Base-by-base conservation (phyloP, 768 basidiomycete species). In the Tricholoma terreum region DNA sequence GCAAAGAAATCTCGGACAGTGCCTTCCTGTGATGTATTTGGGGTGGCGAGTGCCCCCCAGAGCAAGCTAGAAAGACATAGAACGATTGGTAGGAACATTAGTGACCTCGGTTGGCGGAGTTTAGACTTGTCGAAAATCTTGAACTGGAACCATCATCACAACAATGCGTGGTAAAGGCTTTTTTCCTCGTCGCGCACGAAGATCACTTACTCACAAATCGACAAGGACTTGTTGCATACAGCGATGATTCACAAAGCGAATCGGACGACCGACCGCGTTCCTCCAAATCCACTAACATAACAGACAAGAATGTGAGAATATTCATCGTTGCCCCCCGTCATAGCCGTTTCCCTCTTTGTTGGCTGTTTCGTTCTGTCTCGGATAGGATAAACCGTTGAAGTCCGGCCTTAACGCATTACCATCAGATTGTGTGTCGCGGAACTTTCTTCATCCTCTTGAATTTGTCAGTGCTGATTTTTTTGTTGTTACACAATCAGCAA, bases 331-430 rank as follows among this genome's bases (percentile, higher is more conserved):
- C 62, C 61, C n/a, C 65, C 58, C 55, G 43, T 63, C 68, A 59
- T 73, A 64, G 62, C 72, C 72, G 78, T 84, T 86, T 86, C 83
- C 84, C 85, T 84, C 76, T 80, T 81, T 82, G 76, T 75, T 83
- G 76, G 81, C 80, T 77, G 69, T 70, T 27, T 71, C 56, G 75
- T 81, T 85, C 80, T 76, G 70, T 76, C 73, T 80, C 67, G 83
- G 84, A 76, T 79, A 88, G 87, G 85, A 85, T 77, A 79, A 77
- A 67, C 73, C 75, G 71, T 70, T 75, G 64, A 84, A 80, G 68
- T 56, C 61, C 35, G 63, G 64, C 54, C 57, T 63, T 60, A 73
- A 74, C 68, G 60, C 56, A 54, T 60, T 48, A 30, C 30, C 73
- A 54, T 66, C 78, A 71, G 82, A 79, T 53, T 63, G 82, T 84